Evolutionary conservation across 768 basidiomycete species (phyloP), one percentile per base, ranked within the genome.

Genomic region (Rhizopogon vesiculosus): DNA sequence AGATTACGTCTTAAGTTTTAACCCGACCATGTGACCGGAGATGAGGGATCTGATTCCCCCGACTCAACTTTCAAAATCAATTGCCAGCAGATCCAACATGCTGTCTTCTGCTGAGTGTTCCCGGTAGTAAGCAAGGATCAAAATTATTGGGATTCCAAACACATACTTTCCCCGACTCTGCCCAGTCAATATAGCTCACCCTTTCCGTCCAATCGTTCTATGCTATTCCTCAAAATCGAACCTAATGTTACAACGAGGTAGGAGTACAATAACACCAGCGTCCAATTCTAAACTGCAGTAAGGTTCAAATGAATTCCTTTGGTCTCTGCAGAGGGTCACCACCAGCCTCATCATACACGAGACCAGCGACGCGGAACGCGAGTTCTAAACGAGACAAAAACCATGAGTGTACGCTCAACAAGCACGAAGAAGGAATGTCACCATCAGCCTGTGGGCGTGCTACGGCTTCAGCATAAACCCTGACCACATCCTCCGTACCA

Each of bases 401-500:
- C 50, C 22, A 55, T 61, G 55, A 54, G 57, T 29, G 28, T 53
- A 25, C 25, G 19, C 40, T 42, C 35, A 51, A 31, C 41, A 35
- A 35, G 18, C 29, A 18, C 44, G 22, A 38, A 38, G 40, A 9
- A 49, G 45, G 31, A 53, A 51, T 62, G 46, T 43, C 61, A 97
- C 96, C 90, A 68, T 95, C 93, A 18, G 89, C 92, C 62, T 88
- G 86, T 13, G 80, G 70, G 57, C 80, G 82, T 42, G 83, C 73
- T 45, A 76, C 77, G 1, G 97, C 96, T 69, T 99, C 97, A 1
- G 95, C 97, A 66, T 98, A 99, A 15, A 99, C 94, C 56, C 97
- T 81, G 6, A 99, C 97, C 25, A 96, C 95, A 65, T 99, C 95
- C 70, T 99, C 97, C 22, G 97, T 99, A 8, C 97, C 97, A 69